Evolutionary conservation across 2,329 filamentous ascomycete species (phyloP), one percentile per base, ranked within the genome.

Genomic region (Calonectria pseudoturangicola): DNA sequence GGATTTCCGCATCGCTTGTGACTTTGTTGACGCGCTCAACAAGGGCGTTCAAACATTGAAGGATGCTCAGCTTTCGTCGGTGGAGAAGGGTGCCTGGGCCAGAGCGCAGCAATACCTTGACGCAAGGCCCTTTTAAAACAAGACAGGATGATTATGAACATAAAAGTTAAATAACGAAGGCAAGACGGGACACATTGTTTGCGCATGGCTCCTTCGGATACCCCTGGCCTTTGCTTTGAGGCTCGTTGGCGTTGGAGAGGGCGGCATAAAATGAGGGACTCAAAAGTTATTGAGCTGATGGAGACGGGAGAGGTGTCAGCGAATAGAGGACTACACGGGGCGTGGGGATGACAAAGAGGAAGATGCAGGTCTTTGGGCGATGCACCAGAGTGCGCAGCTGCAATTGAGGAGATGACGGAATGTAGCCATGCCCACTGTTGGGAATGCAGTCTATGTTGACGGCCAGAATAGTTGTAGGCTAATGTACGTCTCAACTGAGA

Each of bases 11-110:
- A 86, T 90, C 28, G 88, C 87, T 50, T 89, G 88, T 74, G 86
- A 86, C 41, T 92, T 93, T 79, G 89, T 93, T 75, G 86, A 88
- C 68, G 90, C 90, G 5, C 81, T 93, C 43, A 86, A 89, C 74
- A 86, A 85, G 25, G 91, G 91, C 50, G 83, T 93, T n/a, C 87
- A 90, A 81, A 87, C 86, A 12, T 81, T 93, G 10, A 86, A 85
- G 63, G 83, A 82, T 33, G 85, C 87, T 66, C 86, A 89, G 75
- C 78, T 92, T 18, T 78, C 85, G 5, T 81, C 84, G 28, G 82
- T 80, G 2, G 88, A 90, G 75, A 89, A 86, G 81, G 81, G 83
- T 13, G 84, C 85, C 18, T 93, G 91, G 91, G 84, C 87, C 74
- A 87, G 86, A 77, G 90, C 91, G 1, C 86, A 87, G 70, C 83